Evolutionary conservation across 2,329 filamentous ascomycete genomes (phyloP), one percentile per base, ranked within the genome.

Genomic region (Neopestalotiopsis clavispora): DNA sequence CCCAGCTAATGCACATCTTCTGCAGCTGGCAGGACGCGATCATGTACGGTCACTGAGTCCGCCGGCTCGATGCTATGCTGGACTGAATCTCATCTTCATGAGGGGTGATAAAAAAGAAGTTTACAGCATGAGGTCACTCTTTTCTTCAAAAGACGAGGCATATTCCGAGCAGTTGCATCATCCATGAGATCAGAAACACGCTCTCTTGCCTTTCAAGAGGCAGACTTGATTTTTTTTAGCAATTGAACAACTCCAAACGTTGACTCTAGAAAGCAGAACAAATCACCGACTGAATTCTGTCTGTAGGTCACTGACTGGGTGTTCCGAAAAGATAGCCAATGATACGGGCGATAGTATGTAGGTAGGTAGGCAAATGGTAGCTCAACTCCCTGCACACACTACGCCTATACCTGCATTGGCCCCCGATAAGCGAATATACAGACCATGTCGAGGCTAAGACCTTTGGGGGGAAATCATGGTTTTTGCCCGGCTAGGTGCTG

Each of bases 371-470:
- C 23, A 28, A 28, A 49, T 52, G 45, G 45, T 52, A 52, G 45
- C 45, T 52, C 45, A 52, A n/a, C 45, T 52, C 45, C 45, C 45
- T 52, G 45, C 45, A 52, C 45, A 52, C 20, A 52, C 45, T 52
- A 23, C 45, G 45, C 45, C 45, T 52, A 52, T 52, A 52, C 45
- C 45, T 52, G 45, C 45, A 52, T 52, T 52, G 45, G 45, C 45
- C 45, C 45, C 45, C 45, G 45, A 52, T 52, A 52, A 52, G 45
- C 45, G 45, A 52, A 52, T 52, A 52, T 52, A 52, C 45, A 52
- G 17, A 52, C 45, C 45, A 52, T 20, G 45, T 52, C 20, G 17
- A 52, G 17, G 45, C 45, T 52, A 52, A 52, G 45, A 52, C 45
- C 17, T 52, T 23, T 52, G 45, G 45, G 45, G 45, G 45, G 45